Percentiles rank a stretch among this genome's conserved stretches.
These are phyloP conservation scores for Trypanosomatidae sp. DNA, from an alignment of 208 protist genomes.

Conservation along the genomic window DNA sequence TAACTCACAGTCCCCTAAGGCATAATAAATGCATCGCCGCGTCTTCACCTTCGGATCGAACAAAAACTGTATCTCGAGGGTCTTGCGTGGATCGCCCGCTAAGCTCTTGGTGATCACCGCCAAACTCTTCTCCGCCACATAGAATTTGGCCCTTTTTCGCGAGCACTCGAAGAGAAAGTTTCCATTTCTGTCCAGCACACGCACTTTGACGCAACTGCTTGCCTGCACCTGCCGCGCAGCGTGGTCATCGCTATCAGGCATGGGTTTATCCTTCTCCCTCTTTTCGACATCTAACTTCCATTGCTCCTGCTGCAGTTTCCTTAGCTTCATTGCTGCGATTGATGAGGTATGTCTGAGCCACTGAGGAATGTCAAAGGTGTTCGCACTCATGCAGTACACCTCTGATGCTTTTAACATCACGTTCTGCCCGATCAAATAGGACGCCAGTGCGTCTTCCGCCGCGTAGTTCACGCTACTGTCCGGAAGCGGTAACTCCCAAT, in stretches of 20 bases:
- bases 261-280: background rate
- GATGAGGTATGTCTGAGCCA: conserved; percentile 22
- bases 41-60: conserved; percentile 52
- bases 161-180: conserved; percentile 49
- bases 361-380: conserved; percentile 7
- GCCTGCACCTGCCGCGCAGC: background rate
- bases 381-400: background rate
- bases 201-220: conserved; percentile 18
- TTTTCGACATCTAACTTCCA: background rate
- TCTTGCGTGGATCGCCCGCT: conserved; percentile 20
- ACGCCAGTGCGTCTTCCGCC: conserved; percentile 60
- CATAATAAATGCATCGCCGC: conserved; percentile 43
- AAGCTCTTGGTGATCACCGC: conserved; percentile 31
- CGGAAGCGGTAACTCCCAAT: conserved; percentile 56
- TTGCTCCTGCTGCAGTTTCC: conserved; percentile 17
- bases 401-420: conserved; percentile 27
- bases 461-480: conserved; percentile 35
- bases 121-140: conserved; percentile 40
- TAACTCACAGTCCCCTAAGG: conserved; percentile 30
- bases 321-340: conserved; percentile 23
- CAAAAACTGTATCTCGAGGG: conserved; percentile 41
- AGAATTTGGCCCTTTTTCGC: conserved; percentile 34
- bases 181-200: conserved; percentile 35
- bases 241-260: background rate
- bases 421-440: conserved; percentile 30